These are phyloP conservation scores for Colletotrichum eleusines DNA, from an alignment of 2,329 filamentous ascomycete genomes.

Conservation along the genomic window DNA sequence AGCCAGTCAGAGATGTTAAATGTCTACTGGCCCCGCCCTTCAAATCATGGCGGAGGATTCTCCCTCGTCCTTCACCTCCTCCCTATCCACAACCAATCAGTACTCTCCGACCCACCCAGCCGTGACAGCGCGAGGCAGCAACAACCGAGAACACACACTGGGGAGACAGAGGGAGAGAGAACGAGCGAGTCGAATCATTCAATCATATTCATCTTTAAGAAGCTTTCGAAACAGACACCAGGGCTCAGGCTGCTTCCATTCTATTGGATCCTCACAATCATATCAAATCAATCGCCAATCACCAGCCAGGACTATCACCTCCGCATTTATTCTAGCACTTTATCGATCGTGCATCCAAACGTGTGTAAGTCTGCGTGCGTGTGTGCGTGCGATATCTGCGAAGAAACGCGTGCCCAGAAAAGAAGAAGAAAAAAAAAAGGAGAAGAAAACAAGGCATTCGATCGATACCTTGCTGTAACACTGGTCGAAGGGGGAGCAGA, in stretches of 20 bases:
- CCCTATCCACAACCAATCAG: slow-evolving; percentile 64
- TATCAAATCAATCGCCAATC: slow-evolving; percentile 38
- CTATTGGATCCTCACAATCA: slow-evolving; percentile 30
- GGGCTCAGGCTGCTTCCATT: slow-evolving; percentile 29
- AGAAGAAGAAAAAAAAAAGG: neutral
- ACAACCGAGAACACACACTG: slow-evolving; percentile 7
- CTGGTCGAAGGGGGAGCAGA: slow-evolving; percentile 7
- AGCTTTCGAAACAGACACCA: slow-evolving; percentile 37
- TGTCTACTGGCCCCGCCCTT: slow-evolving; percentile 58
- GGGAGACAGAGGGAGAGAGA: neutral
- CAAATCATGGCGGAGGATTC: slow-evolving; percentile 66
- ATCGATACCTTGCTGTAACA: neutral
- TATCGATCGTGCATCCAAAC: slow-evolving; percentile 40
- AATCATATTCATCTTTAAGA: slow-evolving; percentile 48
- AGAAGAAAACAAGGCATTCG: slow-evolving; percentile 3
- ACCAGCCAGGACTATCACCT: slow-evolving; percentile 31
- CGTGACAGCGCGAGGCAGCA: slow-evolving; percentile 43
- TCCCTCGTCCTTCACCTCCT: slow-evolving; percentile 56
- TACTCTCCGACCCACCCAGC: slow-evolving; percentile 54
- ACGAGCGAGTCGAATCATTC: slow-evolving; percentile 43
- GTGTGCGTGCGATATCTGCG: slow-evolving; percentile 18
- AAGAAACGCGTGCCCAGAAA: slow-evolving; percentile 26
- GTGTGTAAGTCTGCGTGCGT: neutral
- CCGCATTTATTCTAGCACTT: slow-evolving; percentile 32
- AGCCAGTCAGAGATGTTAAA: slow-evolving; percentile 64